Percentiles rank a stretch among this genome's conserved stretches.
Conservation (phyloP, 2,329 filamentous ascomycete genomes). For the Aspergillus proliferans region DNA sequence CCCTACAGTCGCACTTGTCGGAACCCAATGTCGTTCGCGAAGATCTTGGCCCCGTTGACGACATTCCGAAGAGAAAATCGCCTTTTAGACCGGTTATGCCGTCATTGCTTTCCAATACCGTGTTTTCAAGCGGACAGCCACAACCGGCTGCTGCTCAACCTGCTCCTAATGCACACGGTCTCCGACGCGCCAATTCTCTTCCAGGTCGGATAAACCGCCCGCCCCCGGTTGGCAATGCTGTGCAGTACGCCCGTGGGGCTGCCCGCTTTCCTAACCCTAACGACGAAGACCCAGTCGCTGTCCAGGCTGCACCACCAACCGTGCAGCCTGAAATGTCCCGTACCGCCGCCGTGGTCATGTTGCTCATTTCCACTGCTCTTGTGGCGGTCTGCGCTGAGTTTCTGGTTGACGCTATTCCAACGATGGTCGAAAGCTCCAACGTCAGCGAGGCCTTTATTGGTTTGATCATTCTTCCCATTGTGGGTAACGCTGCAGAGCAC, state of each 20-base stretch:
- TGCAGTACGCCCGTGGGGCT: conserved; percentile 29
- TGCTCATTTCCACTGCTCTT: conserved; percentile 49
- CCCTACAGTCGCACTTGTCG: conserved; percentile 12
- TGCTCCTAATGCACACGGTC: conserved; percentile 8
- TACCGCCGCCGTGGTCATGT: conserved; percentile 51
- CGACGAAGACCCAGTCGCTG: conserved; percentile 6
- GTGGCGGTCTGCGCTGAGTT: conserved; percentile 64
- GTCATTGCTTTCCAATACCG: conserved; percentile 29
- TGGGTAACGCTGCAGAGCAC: conserved; percentile 78
- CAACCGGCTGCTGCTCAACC: conserved; percentile 7
- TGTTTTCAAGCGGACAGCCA: conserved; percentile 22
- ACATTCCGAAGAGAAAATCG: conserved; percentile 18
- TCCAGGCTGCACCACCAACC: conserved; percentile 9
- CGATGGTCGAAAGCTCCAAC: conserved; percentile 54
- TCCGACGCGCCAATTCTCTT: conserved; percentile 28
- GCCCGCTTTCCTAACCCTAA: conserved; percentile 21
- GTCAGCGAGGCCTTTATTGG: conserved; percentile 71
- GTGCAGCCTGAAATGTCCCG: conserved; percentile 45
- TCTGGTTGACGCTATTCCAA: conserved; percentile 67
- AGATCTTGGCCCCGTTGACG: conserved; percentile 5
- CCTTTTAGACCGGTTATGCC: conserved; percentile 26
- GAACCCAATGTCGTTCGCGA: conserved; percentile 2
- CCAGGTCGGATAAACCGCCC: conserved; percentile 21
- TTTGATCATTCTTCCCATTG: conserved; percentile 72
- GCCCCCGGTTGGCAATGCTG: conserved; percentile 26